Evolutionary conservation across 768 basidiomycete species (phyloP).

Genomic region (Mycena metata): DNA sequence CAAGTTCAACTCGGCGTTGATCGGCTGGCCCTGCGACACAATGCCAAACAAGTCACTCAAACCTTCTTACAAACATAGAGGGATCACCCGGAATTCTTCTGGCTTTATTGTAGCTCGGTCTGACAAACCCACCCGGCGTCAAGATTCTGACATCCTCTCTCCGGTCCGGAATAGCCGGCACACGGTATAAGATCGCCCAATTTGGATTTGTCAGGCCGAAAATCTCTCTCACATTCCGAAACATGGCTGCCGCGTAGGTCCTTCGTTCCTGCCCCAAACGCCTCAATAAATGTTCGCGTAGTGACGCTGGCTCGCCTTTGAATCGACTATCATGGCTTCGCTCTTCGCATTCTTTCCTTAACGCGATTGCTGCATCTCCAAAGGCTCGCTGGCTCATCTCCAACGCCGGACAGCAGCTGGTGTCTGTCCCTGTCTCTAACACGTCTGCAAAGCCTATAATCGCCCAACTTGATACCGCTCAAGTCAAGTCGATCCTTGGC

Average conservation of each 20-base stretch:
- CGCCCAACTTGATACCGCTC: conserved; percentile 69
- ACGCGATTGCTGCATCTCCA: conserved; percentile 71
- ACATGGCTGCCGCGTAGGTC: conserved; percentile 27
- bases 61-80: too few relatives aligned
- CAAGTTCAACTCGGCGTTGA: too few relatives aligned
- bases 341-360: conserved; percentile 80
- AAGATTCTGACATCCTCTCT: conserved; percentile 4
- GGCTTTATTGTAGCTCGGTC: too few relatives aligned
- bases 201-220: conserved; percentile 28
- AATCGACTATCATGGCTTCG: conserved; percentile 90
- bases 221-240: neutral
- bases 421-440: conserved; percentile 51
- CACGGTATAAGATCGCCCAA: conserved; percentile 3
- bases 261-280: neutral
- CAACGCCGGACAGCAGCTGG: conserved; percentile 78
- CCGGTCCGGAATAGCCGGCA: conserved; percentile 25
- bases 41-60: too few relatives aligned
- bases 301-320: conserved; percentile 69
- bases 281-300: conserved; percentile 6
- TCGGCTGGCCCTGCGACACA: too few relatives aligned
- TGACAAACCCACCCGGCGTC: conserved; percentile 2
- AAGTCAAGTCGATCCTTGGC: conserved; percentile 77
- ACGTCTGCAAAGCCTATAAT: conserved; percentile 52
- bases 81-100: too few relatives aligned
- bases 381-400: conserved; percentile 85